Conservation (phyloP, 2,329 filamentous ascomycete species). For the Trichophyton schoenleinii region DNA sequence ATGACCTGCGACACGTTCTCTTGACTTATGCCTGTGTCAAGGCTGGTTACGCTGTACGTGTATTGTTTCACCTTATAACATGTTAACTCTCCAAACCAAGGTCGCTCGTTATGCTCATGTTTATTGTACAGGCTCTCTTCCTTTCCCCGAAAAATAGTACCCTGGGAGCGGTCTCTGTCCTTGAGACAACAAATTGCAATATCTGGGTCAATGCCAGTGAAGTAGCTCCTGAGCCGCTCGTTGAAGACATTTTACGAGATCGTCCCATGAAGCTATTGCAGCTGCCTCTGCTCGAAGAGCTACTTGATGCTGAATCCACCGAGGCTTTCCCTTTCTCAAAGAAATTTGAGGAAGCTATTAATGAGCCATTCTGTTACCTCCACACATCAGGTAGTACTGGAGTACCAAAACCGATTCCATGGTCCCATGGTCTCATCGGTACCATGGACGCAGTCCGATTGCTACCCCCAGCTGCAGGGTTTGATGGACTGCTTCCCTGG, state of each 20-base stretch:
- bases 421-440: neutral
- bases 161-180: neutral
- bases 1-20: conserved; percentile 2
- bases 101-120: neutral
- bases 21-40: conserved; percentile 3
- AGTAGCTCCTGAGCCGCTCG: neutral
- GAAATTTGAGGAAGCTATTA: neutral
- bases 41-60: conserved; percentile 3
- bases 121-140: neutral
- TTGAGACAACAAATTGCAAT: conserved; percentile 4
- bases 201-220: neutral
- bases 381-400: conserved; percentile 2
- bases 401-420: conserved; percentile 2
- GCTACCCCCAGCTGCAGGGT: neutral
- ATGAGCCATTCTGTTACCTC: neutral
- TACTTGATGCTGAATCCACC: neutral
- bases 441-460: conserved; percentile 2
- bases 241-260: neutral
- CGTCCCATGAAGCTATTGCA: neutral
- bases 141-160: conserved; percentile 4
- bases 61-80: neutral
- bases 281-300: neutral
- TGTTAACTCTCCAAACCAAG: too few relatives aligned
- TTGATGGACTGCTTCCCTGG: neutral
- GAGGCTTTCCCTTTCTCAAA: neutral